These are phyloP conservation scores for Sambucus nigra DNA, from an alignment of 129 eudicot species.

Conservation along the genomic window DNA sequence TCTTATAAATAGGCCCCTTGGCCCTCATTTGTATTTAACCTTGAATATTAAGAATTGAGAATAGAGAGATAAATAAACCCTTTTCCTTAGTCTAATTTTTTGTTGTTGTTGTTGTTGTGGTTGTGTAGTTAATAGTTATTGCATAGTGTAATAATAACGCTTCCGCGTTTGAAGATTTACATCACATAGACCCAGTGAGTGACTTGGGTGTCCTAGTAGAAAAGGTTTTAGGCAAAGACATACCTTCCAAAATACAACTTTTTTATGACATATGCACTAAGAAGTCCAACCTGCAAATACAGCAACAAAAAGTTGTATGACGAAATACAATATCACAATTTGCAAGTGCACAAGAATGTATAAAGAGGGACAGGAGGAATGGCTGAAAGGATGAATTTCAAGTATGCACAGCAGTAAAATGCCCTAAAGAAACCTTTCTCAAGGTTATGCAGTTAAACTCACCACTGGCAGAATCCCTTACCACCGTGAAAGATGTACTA, in stretches of 20 bases:
- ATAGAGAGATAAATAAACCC: no score
- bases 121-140: no score
- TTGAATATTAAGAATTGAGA: no score
- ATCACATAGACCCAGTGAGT: no score
- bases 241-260: conserved; percentile 63
- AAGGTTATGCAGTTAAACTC: neutral
- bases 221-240: neutral
- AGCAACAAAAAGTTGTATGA: conserved; percentile 1
- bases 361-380: neutral
- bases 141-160: no score
- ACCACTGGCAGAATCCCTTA: neutral
- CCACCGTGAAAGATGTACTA: no score
- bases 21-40: no score
- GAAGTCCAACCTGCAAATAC: conserved; percentile 58
- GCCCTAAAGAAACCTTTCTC: neutral
- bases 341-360: neutral
- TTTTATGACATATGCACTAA: conserved; percentile 54
- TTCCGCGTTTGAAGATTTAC: no score
- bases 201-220: neutral
- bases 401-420: neutral
- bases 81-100: no score
- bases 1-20: no score
- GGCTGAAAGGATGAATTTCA: neutral
- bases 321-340: neutral
- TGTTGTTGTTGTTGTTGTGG: no score